A percentile compares a stretch with the other conserved stretches of the same genome.
These are phyloP conservation scores for Aegilops umbellulata DNA, from an alignment of 176 grass and related monocot genomes.

Conservation along the genomic window DNA sequence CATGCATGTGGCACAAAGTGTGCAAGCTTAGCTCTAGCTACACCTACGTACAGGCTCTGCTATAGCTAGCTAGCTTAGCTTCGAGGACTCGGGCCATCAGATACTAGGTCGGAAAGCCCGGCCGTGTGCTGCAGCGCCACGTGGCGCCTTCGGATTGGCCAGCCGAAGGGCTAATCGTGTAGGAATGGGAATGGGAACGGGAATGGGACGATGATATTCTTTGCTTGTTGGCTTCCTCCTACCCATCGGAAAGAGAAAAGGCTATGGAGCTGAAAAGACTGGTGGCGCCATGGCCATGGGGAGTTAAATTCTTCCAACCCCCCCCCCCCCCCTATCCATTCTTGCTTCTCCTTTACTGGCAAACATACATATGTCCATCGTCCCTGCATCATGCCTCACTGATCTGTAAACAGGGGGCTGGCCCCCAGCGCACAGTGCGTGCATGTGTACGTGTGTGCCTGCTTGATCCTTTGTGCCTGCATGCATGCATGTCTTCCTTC, in stretches of 20 bases:
- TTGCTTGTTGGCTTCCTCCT: conserved; percentile 50
- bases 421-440: not conserved
- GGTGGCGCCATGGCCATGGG: conserved; percentile 26
- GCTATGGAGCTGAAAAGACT: conserved; percentile 52
- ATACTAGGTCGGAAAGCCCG: conserved; percentile 37
- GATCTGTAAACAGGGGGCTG: conserved; percentile 29
- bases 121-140: not conserved
- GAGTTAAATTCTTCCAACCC: conserved; percentile 56
- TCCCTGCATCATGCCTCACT: conserved; percentile 11
- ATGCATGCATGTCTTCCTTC: not conserved
- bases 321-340: conserved; percentile 46
- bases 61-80: not conserved
- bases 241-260: conserved; percentile 38
- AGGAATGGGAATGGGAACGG: no score
- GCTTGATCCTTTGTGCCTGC: conserved; percentile 21
- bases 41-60: not conserved
- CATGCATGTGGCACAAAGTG: conserved; percentile 35
- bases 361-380: not conserved
- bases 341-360: conserved; percentile 51
- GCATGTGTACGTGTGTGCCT: conserved; percentile 10
- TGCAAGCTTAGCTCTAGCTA: not conserved
- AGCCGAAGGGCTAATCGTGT: not conserved
- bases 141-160: not conserved
- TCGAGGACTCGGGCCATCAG: conserved; percentile 21
- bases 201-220: conserved; percentile 48